Base-by-base conservation (phyloP, 257 asterid genomes). In the Ligustrum vulgare region DNA sequence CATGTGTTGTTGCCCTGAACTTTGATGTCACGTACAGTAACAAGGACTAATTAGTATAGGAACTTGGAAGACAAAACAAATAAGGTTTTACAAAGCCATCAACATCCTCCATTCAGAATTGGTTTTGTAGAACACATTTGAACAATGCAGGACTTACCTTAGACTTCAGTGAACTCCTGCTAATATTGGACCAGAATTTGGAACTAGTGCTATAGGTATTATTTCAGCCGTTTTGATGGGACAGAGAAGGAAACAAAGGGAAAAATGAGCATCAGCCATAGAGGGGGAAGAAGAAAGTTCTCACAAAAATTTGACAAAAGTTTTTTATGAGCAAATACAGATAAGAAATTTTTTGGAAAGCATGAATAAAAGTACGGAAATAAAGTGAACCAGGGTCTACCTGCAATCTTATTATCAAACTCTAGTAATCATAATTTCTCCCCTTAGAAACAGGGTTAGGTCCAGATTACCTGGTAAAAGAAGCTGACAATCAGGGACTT, bases 371-470 rank as follows among this genome's bases (percentile, higher is more conserved):
- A 70, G 43, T 37, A 79, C 62, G 70, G 35, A 74, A 35, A 77
- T 54, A 76, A 75, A 82, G 70, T 84, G 78, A 80, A 62, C 75
- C 78, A 80, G 73, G 77, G 82, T 73, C 91, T 93, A 95, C 99
- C 99, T 95, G 96, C 79, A 79, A 72, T 73, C 80, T 78, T 62
- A 78, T 79, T 67, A 80, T 73, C 71, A 74, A 82, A 81, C 83
- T 80, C 82, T 88, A 95, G 94, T 95, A 92, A 87, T 91, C 97
- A 86, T 92, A 95, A 87, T 79, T 87, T 90, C 91, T 93, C 86
- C 97, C 90, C 79, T 97, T 91, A 69, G 99, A 84, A 79, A 84
- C 92, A 86, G 89, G 89, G 82, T 82, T 88, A 82, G 91, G 97
- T 77, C 96, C 97, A 74, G 98, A 89, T 72, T 86, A 87, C 95